These are phyloP conservation scores for Lactarius vividus DNA, from an alignment of 768 basidiomycete genomes.

Conservation along the genomic window DNA sequence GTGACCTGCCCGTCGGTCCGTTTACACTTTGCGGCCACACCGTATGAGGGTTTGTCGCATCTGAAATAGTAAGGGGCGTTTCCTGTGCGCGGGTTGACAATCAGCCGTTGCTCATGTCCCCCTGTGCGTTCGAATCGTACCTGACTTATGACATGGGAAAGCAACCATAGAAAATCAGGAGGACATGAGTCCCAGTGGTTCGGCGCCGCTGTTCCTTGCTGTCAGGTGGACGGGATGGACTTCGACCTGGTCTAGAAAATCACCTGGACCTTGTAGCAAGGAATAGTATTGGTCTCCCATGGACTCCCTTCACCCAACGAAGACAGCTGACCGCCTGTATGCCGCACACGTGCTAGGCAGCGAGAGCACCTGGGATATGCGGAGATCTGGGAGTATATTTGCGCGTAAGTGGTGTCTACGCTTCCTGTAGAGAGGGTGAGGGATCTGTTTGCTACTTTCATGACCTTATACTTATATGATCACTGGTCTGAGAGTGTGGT, in stretches of 20 bases:
- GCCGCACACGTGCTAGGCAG: too few species aligned
- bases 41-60: not conserved
- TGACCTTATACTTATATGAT: too few species aligned
- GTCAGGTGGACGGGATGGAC: not conserved
- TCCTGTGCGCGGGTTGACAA: not conserved
- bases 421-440: too few species aligned
- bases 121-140: not conserved
- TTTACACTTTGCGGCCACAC: not conserved
- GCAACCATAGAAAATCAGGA: not conserved
- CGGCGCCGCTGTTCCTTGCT: not conserved
- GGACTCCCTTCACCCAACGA: not conserved
- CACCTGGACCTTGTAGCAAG: not conserved
- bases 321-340: not conserved
- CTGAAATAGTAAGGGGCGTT: not conserved
- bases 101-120: not conserved
- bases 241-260: not conserved
- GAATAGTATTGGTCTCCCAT: not conserved
- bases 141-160: not conserved
- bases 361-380: too few species aligned
- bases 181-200: not conserved
- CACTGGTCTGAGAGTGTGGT: too few species aligned
- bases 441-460: too few species aligned
- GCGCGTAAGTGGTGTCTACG: too few species aligned
- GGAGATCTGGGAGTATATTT: too few species aligned
- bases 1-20: not conserved